A percentile compares a stretch with the other conserved stretches of the same genome.
phyloP scores from a whole-genome alignment of 202 grass and related monocot species.

The Digitaria exilis region DNA sequence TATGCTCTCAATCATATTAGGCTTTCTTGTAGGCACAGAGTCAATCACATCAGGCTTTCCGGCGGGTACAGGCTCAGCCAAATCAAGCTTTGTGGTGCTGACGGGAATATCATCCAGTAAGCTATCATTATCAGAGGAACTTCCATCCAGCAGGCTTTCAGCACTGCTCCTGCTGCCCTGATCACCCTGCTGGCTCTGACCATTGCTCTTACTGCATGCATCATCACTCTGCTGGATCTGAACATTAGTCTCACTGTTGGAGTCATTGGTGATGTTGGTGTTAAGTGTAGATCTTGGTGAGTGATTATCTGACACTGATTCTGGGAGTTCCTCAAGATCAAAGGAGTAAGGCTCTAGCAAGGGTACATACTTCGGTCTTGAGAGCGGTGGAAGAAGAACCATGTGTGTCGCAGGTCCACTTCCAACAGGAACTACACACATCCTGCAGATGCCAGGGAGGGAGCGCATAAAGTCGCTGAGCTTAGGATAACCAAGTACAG shows the following conservation, averaged over 20 bases:
- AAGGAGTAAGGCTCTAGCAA: slow-evolving; percentile 49
- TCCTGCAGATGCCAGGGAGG: slow-evolving; percentile 69
- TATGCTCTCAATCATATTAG: neutral
- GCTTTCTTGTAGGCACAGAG: slow-evolving; percentile 4
- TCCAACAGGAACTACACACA: slow-evolving; percentile 58
- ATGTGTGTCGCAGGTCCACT: slow-evolving; percentile 62
- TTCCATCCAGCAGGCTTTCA: slow-evolving; percentile 45
- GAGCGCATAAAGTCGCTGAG: slow-evolving; percentile 67
- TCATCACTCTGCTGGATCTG: slow-evolving; percentile 45
- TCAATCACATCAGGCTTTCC: slow-evolving; percentile 25
- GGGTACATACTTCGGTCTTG: slow-evolving; percentile 50
- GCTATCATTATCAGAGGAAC: slow-evolving; percentile 45
- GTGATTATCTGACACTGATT: slow-evolving; percentile 51
- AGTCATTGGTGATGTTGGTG: slow-evolving; percentile 27
- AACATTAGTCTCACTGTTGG: slow-evolving; percentile 45
- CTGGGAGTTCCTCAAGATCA: slow-evolving; percentile 47
- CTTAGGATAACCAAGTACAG: slow-evolving; percentile 61
- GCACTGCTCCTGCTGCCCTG: slow-evolving; percentile 36
- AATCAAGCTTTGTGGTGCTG: slow-evolving; percentile 30
- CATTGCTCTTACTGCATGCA: slow-evolving; percentile 49
- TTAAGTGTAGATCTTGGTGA: slow-evolving; percentile 51
- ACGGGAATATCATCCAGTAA: slow-evolving; percentile 44
- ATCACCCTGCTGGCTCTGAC: slow-evolving; percentile 38
- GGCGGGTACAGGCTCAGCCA: slow-evolving; percentile 9
- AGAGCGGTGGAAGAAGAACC: slow-evolving; percentile 56